Conservation (phyloP, 1,284 basidiomycete genomes). For the Dichomitus squalens region DNA sequence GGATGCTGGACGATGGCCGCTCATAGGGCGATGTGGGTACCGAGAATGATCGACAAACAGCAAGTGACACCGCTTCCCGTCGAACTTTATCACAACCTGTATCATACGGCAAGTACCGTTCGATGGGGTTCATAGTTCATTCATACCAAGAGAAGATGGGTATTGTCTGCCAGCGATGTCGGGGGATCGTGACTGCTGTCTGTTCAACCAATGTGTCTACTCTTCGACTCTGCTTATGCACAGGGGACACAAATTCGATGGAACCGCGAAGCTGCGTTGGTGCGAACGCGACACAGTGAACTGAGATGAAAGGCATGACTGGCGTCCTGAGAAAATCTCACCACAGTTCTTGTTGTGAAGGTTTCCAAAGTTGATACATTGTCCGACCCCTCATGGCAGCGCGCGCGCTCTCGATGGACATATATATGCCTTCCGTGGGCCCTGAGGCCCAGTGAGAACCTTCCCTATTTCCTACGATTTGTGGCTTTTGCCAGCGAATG, state of each 20-base stretch:
- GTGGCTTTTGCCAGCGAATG: no score
- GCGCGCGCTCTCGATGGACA: not conserved
- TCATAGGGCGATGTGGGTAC: not conserved
- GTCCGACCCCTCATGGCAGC: not conserved
- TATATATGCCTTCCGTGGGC: not conserved
- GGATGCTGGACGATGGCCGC: not conserved
- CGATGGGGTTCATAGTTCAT: not conserved
- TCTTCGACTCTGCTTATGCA: no score
- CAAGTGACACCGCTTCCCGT: not conserved
- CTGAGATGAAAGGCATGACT: no score
- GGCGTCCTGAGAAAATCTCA: not conserved
- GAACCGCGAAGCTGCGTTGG: no score
- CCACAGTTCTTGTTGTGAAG: not conserved
- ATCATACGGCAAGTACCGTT: not conserved
- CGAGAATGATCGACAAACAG: not conserved
- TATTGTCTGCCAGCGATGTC: not conserved
- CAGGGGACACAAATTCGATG: no score
- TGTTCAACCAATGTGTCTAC: no score
- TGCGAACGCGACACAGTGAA: no score
- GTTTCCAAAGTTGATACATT: constrained; percentile 1
- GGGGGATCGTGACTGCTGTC: no score
- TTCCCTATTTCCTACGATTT: no score
- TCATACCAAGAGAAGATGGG: not conserved
- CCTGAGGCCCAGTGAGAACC: no score
- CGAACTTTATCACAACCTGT: not conserved